phyloP scores from a whole-genome alignment of 2,329 filamentous ascomycete species.

The Diaporthe sp. region DNA sequence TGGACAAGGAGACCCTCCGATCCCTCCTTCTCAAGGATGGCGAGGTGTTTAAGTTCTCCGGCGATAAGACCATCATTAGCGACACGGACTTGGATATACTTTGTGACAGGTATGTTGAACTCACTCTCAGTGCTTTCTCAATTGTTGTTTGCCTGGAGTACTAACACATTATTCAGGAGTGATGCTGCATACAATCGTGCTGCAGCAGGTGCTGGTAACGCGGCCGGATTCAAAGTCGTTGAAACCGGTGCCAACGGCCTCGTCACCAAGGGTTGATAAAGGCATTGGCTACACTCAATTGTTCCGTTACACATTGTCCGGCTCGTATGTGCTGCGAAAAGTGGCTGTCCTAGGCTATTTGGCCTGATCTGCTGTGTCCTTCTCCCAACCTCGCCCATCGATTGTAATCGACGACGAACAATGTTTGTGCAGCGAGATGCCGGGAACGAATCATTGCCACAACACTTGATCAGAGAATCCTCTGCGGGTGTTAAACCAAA shows the following conservation, averaged over 20 bases:
- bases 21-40: conserved; percentile 81
- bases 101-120: conserved; percentile 73
- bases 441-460: no score
- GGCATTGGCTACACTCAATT: not conserved
- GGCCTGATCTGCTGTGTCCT: not conserved
- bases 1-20: conserved; percentile 73
- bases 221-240: conserved; percentile 81
- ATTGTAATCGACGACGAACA: conserved; percentile 48
- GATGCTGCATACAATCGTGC: conserved; percentile 77
- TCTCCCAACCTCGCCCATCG: not conserved
- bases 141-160: not conserved
- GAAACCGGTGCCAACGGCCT: conserved; percentile 77
- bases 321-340: not conserved
- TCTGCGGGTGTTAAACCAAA: conserved; percentile 44
- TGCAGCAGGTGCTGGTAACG: conserved; percentile 82
- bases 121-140: not conserved
- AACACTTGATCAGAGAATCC: conserved; percentile 42
- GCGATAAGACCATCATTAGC: conserved; percentile 77
- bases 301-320: not conserved
- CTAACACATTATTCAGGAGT: conserved; percentile 53
- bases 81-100: conserved; percentile 83
- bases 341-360: no score
- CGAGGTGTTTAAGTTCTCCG: conserved; percentile 70
- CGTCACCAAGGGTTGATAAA: conserved; percentile 19
- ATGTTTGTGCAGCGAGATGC: conserved; percentile 52